Evolutionary conservation across 306 rosid genomes (phyloP), one percentile per base, ranked within the genome.

Genomic region (Prosopis cineraria): DNA sequence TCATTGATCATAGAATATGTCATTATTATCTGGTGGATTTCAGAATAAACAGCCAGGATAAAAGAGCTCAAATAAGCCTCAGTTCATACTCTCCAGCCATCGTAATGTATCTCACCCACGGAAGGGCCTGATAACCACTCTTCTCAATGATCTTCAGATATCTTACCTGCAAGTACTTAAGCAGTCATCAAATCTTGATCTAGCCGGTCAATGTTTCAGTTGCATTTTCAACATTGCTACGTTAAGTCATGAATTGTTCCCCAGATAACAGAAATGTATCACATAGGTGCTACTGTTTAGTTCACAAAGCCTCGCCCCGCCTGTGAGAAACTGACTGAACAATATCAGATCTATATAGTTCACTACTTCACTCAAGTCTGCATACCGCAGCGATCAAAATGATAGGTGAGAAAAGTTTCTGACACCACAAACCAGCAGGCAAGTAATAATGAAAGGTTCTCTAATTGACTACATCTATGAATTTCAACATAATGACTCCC

Each of bases 41-140:
- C 52, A 40, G 79, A 68, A 79, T 78, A 74, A 67, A 74, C 63
- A 76, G 71, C 63, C 55, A 29, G 25, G 70, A 56, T 37, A 68
- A 66, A 79, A 39, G 56, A 75, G 50, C 87, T 88, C 84, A 94
- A 75, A 92, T 81, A 52, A 94, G 94, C 86, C 98, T 86, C 63
- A 94, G 80, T 89, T 94, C 98, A 63, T 94, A 94, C 91, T 94
- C 98, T 58, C 98, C 98, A 2, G 94, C 98, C 98, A 94, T 94
- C 76, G 98, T 94, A 77, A 94, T 94, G 92, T 94, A 94, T 87
- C 98, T 89, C 90, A 94, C 98, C 98, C 98, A 94, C 40, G 98
- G 98, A 83, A 94, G 98, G 43, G 99, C 96, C 87, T 95, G 99
- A 83, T 95, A 93, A 72, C 99, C 99, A 74, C 99, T 95, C 87